Evolutionary conservation across 148 eudicot species (phyloP).

Genomic region (Mesembryanthemum crystallinum): DNA sequence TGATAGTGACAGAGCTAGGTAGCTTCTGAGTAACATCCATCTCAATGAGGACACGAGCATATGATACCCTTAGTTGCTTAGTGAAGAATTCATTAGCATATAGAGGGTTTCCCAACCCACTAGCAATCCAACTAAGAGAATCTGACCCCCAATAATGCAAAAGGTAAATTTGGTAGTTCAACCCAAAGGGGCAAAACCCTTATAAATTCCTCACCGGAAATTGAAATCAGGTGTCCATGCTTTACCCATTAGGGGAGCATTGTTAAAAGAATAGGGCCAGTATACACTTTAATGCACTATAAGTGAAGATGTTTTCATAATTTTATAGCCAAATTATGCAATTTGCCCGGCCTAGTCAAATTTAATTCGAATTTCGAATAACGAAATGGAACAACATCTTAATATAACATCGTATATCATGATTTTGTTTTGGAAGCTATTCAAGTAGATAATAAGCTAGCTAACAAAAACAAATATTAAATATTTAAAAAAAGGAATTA

Average conservation of each 20-base stretch:
- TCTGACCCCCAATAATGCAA: not conserved
- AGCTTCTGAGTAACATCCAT: not conserved
- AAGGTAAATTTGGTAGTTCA: not conserved
- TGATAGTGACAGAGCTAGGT: not conserved
- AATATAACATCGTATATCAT: too few species aligned
- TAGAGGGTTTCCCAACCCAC: not conserved
- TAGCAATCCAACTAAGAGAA: not conserved
- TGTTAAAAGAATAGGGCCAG: not conserved
- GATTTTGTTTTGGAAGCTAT: too few species aligned
- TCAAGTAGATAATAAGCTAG: too few species aligned
- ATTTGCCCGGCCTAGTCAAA: too few species aligned
- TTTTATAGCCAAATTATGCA: too few species aligned
- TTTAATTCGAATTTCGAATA: too few species aligned
- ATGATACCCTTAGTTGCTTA: not conserved
- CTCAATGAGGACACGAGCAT: not conserved
- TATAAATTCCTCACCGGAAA: not conserved
- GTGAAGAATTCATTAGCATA: not conserved
- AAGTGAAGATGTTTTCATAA: too few species aligned
- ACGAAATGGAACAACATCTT: too few species aligned
- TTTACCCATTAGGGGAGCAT: not conserved
- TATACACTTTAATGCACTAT: too few species aligned
- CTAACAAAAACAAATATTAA: too few species aligned
- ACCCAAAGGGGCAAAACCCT: not conserved
- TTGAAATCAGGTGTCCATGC: not conserved
- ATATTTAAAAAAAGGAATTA: too few species aligned